Conservation (phyloP, 331 rosid genomes). For the Rosa hybrid region DNA sequence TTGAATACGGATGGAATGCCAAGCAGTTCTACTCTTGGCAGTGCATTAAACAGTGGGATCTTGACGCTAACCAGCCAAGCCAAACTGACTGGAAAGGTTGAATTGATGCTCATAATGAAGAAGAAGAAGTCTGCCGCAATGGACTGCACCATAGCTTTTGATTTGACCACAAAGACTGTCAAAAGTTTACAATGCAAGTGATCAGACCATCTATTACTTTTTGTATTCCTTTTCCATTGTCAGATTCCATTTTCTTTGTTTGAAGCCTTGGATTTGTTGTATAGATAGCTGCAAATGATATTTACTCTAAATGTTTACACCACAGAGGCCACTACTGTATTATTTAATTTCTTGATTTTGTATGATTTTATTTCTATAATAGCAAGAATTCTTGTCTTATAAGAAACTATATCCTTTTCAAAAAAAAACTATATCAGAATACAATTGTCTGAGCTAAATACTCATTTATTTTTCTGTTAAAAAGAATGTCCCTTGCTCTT, state of each 20-base stretch:
- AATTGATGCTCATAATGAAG: constrained; percentile 14
- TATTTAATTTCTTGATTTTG: neutral
- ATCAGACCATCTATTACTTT: neutral
- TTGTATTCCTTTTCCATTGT: neutral
- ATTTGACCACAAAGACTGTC: neutral
- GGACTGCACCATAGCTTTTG: neutral
- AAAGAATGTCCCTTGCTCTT: neutral
- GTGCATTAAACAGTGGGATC: constrained; percentile 2
- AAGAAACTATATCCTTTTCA: neutral
- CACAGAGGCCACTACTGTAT: neutral
- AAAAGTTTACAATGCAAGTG: neutral
- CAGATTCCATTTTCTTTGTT: neutral
- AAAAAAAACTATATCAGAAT: neutral
- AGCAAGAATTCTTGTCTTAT: neutral
- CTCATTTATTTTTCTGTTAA: neutral
- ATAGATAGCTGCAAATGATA: neutral
- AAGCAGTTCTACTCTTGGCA: neutral
- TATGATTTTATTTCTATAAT: neutral
- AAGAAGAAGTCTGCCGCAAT: constrained; percentile 7
- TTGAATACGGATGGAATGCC: constrained; percentile 1
- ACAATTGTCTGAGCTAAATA: neutral
- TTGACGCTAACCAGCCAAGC: constrained; percentile 3
- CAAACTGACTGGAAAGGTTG: constrained; percentile 10
- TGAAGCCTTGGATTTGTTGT: constrained; percentile 1
- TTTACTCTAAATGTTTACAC: neutral